Evolutionary conservation across 2,329 filamentous ascomycete genomes (phyloP).

Genomic region (Pestalotiopsis fici): DNA sequence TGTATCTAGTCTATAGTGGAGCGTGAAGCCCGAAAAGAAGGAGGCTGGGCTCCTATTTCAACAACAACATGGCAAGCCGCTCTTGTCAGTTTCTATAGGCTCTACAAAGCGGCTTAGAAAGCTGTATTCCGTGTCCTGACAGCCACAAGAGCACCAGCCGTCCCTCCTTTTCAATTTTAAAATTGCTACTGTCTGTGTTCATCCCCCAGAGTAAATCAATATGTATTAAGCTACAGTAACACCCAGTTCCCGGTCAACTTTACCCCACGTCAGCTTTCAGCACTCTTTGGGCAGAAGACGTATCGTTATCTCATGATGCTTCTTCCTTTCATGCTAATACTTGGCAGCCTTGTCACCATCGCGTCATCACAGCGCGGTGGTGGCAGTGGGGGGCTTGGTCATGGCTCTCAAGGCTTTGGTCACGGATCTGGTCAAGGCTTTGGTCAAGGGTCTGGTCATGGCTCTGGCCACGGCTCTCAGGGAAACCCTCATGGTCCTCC

Average conservation of each 20-base stretch:
- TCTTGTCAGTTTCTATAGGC: not conserved
- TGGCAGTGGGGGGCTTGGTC: slow-evolving; percentile 2
- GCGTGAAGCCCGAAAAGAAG: no score
- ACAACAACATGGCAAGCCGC: not conserved
- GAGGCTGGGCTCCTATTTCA: no score
- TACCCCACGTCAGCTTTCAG: not conserved
- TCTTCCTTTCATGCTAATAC: not conserved
- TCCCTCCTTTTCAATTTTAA: not conserved
- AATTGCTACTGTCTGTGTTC: not conserved
- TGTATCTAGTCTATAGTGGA: no score
- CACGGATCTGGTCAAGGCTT: no score
- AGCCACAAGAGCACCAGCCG: not conserved
- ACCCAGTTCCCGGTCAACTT: not conserved
- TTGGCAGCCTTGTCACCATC: not conserved
- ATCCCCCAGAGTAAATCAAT: not conserved
- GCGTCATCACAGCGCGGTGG: not conserved
- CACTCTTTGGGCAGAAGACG: not conserved
- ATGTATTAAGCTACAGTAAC: not conserved
- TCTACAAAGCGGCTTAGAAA: not conserved
- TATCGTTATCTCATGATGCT: not conserved
- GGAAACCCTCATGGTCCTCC: not conserved
- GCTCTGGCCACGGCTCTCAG: not conserved
- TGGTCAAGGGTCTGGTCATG: no score
- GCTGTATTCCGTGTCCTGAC: not conserved
- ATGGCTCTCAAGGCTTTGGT: not conserved